A percentile compares a stretch with the other conserved stretches of the same genome.
Evolutionary conservation across 805 yeast genomes (phyloP).

Genomic region (Yarrowia divulgata): DNA sequence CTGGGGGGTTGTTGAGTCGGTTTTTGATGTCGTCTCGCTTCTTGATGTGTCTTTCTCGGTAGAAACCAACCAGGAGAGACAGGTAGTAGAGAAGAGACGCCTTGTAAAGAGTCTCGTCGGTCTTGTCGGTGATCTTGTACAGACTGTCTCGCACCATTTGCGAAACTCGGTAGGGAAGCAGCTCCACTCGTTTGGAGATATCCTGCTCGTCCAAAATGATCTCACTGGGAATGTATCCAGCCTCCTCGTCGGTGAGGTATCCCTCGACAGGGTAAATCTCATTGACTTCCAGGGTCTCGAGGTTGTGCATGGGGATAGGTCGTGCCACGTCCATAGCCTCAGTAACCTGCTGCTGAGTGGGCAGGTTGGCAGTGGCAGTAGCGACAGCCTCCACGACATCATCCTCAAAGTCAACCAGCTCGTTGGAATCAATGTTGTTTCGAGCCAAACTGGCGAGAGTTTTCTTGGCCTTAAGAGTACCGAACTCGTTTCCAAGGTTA

Average conservation of each 20-base stretch:
- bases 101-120: slow-evolving; percentile 57
- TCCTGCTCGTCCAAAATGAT: slow-evolving; percentile 62
- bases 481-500: slow-evolving; percentile 92
- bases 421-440: slow-evolving; percentile 85
- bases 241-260: slow-evolving; percentile 74
- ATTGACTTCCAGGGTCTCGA: slow-evolving; percentile 80
- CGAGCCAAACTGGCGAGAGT: slow-evolving; percentile 81
- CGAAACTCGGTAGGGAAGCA: slow-evolving; percentile 70
- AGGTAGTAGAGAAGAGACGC: slow-evolving; percentile 79
- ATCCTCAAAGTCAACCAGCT: slow-evolving; percentile 72
- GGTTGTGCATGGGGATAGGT: slow-evolving; percentile 81
- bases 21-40: slow-evolving; percentile 66
- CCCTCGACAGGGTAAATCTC: slow-evolving; percentile 78
- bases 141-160: slow-evolving; percentile 59
- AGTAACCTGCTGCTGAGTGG: slow-evolving; percentile 70
- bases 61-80: slow-evolving; percentile 80
- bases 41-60: slow-evolving; percentile 70
- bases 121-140: slow-evolving; percentile 51
- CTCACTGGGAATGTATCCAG: slow-evolving; percentile 67
- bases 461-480: slow-evolving; percentile 94
- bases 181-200: slow-evolving; percentile 58
- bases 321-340: slow-evolving; percentile 68
- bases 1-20: slow-evolving; percentile 71
- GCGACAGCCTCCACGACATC: slow-evolving; percentile 85
- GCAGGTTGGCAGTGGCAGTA: slow-evolving; percentile 72